phyloP scores from a whole-genome alignment of 192 early-diverging fungal genomes.

The Linnemannia zychae region DNA sequence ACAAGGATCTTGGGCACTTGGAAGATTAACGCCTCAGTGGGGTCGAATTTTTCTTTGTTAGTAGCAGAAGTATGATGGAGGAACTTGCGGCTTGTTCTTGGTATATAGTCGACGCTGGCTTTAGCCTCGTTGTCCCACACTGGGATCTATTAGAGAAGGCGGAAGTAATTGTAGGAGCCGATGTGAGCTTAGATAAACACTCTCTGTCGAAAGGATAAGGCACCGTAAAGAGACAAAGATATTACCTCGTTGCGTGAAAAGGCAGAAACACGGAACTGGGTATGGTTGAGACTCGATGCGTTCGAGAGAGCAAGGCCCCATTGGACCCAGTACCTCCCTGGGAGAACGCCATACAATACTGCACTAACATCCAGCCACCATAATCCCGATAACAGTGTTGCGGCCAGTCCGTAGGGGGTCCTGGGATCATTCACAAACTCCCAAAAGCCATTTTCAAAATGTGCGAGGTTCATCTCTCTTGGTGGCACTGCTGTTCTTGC shows the following conservation, averaged over 20 bases:
- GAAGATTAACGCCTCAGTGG: not conserved
- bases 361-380: not conserved
- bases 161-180: too few species aligned
- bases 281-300: not conserved
- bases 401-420: not conserved
- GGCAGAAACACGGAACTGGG: not conserved
- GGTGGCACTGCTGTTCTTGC: not conserved
- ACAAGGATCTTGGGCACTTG: not conserved
- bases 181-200: too few species aligned
- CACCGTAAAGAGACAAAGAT: not conserved
- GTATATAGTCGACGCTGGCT: not conserved
- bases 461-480: not conserved
- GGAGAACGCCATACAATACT: not conserved
- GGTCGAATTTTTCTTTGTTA: not conserved
- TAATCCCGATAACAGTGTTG: not conserved
- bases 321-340: not conserved
- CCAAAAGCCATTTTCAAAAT: not conserved
- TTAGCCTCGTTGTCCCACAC: not conserved
- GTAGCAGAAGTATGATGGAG: not conserved
- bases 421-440: not conserved
- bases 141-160: not conserved
- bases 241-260: not conserved
- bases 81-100: not conserved
- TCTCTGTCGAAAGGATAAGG: too few species aligned
- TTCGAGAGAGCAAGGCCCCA: not conserved